Conservation (phyloP, 129 eudicot genomes). For the Daucus carota region DNA sequence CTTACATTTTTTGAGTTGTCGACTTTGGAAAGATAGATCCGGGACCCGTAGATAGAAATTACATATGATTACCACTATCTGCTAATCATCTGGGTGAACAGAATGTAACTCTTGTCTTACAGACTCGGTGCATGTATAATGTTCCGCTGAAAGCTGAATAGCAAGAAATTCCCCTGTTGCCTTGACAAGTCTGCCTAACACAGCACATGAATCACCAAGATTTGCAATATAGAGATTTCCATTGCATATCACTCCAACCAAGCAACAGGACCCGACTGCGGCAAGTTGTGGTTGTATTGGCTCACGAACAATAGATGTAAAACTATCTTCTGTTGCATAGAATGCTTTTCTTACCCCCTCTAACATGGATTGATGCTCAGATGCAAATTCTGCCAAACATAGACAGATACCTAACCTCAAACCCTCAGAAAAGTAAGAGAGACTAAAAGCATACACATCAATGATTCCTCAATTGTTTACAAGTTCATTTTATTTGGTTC, state of each 20-base stretch:
- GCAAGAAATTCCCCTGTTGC: too few species aligned
- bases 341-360: slow-evolving; percentile 15
- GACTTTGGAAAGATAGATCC: too few species aligned
- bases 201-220: slow-evolving; percentile 31
- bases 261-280: slow-evolving; percentile 20
- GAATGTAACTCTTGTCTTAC: slow-evolving; percentile 27
- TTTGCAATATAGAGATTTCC: slow-evolving; percentile 29
- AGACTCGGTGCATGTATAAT: slow-evolving; percentile 22
- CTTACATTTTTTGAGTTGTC: too few species aligned
- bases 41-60: too few species aligned
- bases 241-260: slow-evolving; percentile 23
- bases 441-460: neutral
- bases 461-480: neutral
- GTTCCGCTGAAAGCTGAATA: slow-evolving; percentile 32
- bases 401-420: too few species aligned
- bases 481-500: neutral
- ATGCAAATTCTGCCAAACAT: slow-evolving; percentile 54
- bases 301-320: slow-evolving; percentile 17
- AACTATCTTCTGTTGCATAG: slow-evolving; percentile 19
- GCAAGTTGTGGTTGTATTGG: slow-evolving; percentile 16
- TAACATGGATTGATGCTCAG: slow-evolving; percentile 15
- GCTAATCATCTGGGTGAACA: slow-evolving; percentile 24
- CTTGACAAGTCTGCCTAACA: slow-evolving; percentile 23
- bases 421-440: neutral
- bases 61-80: too few species aligned